Evolutionary conservation across 2,329 filamentous ascomycete genomes (phyloP), one percentile per base, ranked within the genome.

Genomic region (Blumeria graminis): DNA sequence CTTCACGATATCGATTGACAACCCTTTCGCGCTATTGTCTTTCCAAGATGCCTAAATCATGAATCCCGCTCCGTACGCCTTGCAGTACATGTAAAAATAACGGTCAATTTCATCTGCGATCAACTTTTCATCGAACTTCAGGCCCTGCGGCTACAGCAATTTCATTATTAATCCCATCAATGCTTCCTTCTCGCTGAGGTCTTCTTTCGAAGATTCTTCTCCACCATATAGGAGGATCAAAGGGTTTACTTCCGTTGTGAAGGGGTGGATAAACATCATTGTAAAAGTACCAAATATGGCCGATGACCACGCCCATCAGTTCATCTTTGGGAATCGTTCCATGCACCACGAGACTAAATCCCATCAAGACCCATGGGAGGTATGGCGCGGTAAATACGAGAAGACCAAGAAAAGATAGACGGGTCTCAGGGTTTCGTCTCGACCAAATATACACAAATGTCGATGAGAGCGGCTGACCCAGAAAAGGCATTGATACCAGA

Each of bases 361-460:
- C 82, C 77, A 96, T 89, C 64, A 98, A 70, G 2, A 98, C 90
- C 89, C 90, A 96, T 0, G 92, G 92, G 50, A 98, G 72, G 69
- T 93, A 96, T 0, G 92, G 92, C 22, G 92, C 92, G 5, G 85
- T 87, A 69, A 98, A 96, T 1, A 92, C 85, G 45, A 96, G 70
- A 52, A 98, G 68, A 0, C 92, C 92, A 4, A 98, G 71, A 68
- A 94, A 88, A 66, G 86, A 94, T 13, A 98, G 75, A 57, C 86
- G 76, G 0, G 88, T 93, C 60, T 95, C 86, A 0, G 92, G 90
- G 67, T 98, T 96, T 57, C 90, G 81, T 56, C 92, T 78, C 60
- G 88, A 92, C 92, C 92, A 98, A 65, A 98, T 95, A 69, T 98
- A 98, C 57, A 96, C 90, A 59, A 98, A 74, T 6, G 86, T 94